Conservation (phyloP, 1,284 basidiomycete genomes). For the Cryptococcus floricola region DNA sequence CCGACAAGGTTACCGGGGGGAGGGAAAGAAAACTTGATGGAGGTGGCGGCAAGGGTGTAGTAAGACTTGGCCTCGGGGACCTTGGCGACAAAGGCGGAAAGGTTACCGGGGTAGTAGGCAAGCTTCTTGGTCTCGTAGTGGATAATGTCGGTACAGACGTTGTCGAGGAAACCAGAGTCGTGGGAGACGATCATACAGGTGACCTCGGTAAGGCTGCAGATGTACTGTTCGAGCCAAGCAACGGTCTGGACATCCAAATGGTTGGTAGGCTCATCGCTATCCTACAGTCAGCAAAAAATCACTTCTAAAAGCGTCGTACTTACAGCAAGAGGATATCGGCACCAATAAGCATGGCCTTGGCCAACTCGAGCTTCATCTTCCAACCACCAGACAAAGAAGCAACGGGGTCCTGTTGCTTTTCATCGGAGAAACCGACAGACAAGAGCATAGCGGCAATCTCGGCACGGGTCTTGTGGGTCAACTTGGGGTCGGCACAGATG, state of each 20-base stretch:
- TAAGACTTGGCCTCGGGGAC: slow-evolving; percentile 96
- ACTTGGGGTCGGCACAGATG: slow-evolving; percentile 60
- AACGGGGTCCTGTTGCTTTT: slow-evolving; percentile 77
- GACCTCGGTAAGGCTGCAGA: slow-evolving; percentile 71
- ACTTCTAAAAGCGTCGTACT: background rate
- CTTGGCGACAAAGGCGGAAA: slow-evolving; percentile 83
- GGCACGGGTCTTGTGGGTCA: slow-evolving; percentile 58
- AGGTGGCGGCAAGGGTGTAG: slow-evolving; percentile 92
- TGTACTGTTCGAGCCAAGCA: slow-evolving; percentile 88
- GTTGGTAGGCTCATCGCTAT: slow-evolving; percentile 37
- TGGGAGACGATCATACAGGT: slow-evolving; percentile 96
- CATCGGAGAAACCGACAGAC: slow-evolving; percentile 88
- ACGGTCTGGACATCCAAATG: slow-evolving; percentile 86
- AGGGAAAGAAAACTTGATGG: slow-evolving; percentile 95
- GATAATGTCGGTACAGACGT: slow-evolving; percentile 92
- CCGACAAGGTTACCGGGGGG: slow-evolving; percentile 95
- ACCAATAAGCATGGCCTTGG: slow-evolving; percentile 92
- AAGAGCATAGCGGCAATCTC: slow-evolving; percentile 73
- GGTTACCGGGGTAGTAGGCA: slow-evolving; percentile 91
- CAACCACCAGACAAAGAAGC: slow-evolving; percentile 93
- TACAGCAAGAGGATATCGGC: slow-evolving; percentile 83
- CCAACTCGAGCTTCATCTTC: slow-evolving; percentile 94
- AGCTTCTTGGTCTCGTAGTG: slow-evolving; percentile 98
- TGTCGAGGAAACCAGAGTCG: slow-evolving; percentile 96
- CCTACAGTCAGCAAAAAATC: slow-evolving; percentile 2